These are phyloP conservation scores for Marasmius fiardii DNA, from an alignment of 1,284 basidiomycete species.

Conservation along the genomic window DNA sequence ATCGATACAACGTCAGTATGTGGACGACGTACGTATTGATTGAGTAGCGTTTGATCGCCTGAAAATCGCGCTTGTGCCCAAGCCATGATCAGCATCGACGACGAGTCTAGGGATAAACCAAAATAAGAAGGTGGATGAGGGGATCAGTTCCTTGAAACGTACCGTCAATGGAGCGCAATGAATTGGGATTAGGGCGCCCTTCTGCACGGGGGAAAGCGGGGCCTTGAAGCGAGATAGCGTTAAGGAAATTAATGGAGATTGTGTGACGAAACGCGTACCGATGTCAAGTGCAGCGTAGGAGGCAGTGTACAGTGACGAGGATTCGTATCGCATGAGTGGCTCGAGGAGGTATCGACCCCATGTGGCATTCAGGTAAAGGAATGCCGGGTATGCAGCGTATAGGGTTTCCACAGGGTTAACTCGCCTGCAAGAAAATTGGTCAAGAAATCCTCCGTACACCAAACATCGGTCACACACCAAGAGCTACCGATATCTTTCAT, in stretches of 20 bases:
- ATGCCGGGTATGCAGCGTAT: constrained; percentile 35
- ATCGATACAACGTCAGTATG: neutral
- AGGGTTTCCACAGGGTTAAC: constrained; percentile 40
- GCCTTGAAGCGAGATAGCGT: constrained; percentile 1
- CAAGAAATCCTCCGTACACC: neutral
- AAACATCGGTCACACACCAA: constrained; percentile 5
- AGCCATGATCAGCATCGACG: constrained; percentile 21
- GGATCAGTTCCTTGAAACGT: neutral
- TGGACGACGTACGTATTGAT: constrained; percentile 14
- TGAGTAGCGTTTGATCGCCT: constrained; percentile 13
- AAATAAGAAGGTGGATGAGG: neutral
- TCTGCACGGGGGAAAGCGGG: neutral
- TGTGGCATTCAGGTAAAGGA: constrained; percentile 34
- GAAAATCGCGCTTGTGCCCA: constrained; percentile 18
- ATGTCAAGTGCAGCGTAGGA: constrained; percentile 31
- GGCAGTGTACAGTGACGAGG: constrained; percentile 17
- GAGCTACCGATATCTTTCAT: constrained; percentile 31
- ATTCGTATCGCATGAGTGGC: constrained; percentile 35
- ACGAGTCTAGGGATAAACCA: constrained; percentile 8
- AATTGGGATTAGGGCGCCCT: constrained; percentile 21
- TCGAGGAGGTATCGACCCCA: constrained; percentile 33
- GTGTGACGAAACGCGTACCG: constrained; percentile 18
- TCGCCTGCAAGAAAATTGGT: neutral
- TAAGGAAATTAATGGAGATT: too few species aligned
- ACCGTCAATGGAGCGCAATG: constrained; percentile 20